A percentile compares a stretch with the other conserved stretches of the same genome.
Conservation (phyloP, 1,139 yeast species). For the Sugiyamaella pinicola region DNA sequence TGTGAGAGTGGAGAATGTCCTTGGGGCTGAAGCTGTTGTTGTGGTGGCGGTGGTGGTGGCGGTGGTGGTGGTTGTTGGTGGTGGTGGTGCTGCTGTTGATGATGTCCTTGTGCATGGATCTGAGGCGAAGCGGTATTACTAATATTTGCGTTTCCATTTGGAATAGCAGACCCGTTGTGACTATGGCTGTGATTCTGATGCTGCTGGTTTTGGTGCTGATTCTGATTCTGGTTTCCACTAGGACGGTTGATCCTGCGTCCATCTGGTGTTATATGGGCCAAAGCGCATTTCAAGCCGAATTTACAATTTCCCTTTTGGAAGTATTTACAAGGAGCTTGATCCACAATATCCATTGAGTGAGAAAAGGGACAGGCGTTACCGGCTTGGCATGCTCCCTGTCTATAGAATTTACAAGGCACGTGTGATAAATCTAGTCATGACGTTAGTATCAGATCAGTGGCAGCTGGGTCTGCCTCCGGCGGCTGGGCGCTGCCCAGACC, state of each 20-base stretch:
- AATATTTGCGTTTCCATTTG: neutral
- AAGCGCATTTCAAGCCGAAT: constrained; percentile 89
- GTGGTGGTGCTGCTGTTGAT: constrained; percentile 12
- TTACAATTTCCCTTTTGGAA: constrained; percentile 94
- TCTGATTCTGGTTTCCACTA: constrained; percentile 24
- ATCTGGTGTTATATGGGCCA: constrained; percentile 87
- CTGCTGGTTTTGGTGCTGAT: constrained; percentile 22
- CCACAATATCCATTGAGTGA: constrained; percentile 68
- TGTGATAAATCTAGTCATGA: constrained; percentile 62
- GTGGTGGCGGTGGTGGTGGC: neutral
- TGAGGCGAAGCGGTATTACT: constrained; percentile 4
- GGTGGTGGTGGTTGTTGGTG: neutral
- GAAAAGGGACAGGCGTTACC: constrained; percentile 91
- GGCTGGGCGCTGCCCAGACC: no score
- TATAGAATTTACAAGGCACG: constrained; percentile 92
- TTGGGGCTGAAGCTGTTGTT: neutral
- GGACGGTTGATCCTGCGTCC: constrained; percentile 74
- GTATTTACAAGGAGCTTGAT: constrained; percentile 84
- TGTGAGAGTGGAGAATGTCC: constrained; percentile 8
- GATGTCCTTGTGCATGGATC: constrained; percentile 6
- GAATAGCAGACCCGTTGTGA: neutral
- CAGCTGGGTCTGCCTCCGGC: no score
- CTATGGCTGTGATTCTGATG: constrained; percentile 11
- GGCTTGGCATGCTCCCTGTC: constrained; percentile 93
- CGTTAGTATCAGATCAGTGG: constrained; percentile 1